Percentiles rank a stretch among this genome's conserved stretches.
These are phyloP conservation scores for Leccinum arenicola DNA, from an alignment of 768 basidiomycete genomes.

Conservation along the genomic window DNA sequence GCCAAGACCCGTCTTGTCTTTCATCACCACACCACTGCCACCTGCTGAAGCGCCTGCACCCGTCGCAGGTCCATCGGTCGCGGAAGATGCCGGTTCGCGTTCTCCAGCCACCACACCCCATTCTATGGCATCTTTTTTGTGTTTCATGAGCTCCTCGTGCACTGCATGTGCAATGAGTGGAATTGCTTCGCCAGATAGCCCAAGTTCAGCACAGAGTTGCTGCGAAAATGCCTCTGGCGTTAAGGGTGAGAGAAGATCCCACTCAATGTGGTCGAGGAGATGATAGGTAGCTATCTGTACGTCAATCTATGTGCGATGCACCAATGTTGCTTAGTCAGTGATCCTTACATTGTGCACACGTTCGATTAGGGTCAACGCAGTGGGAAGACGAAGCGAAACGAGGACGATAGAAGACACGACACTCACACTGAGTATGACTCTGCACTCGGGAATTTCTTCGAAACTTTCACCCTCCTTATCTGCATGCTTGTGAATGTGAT, in stretches of 20 bases:
- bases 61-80: conserved; percentile 15
- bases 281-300: conserved; percentile 93
- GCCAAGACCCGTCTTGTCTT: conserved; percentile 81
- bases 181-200: conserved; percentile 81
- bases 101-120: conserved; percentile 82
- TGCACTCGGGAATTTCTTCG: conserved; percentile 71
- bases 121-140: conserved; percentile 93
- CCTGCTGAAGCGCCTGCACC: conserved; percentile 12
- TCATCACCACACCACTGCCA: conserved; percentile 53
- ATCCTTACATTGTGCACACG: conserved; percentile 13
- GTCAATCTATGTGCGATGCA: conserved; percentile 66
- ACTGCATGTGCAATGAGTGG: conserved; percentile 91
- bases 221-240: conserved; percentile 85
- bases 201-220: conserved; percentile 81
- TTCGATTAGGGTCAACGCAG: conserved; percentile 15
- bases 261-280: conserved; percentile 94
- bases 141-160: conserved; percentile 92
- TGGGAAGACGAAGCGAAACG: conserved; percentile 10
- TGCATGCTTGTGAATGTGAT: conserved; percentile 15
- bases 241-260: conserved; percentile 92
- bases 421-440: conserved; percentile 77
- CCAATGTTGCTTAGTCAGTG: conserved; percentile 6
- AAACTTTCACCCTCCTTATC: conserved; percentile 42
- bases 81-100: conserved; percentile 28
- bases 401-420: conserved; percentile 3